These are phyloP conservation scores for Phytophthora palmivora DNA, from an alignment of 352 stramenopile genomes.

Conservation along the genomic window DNA sequence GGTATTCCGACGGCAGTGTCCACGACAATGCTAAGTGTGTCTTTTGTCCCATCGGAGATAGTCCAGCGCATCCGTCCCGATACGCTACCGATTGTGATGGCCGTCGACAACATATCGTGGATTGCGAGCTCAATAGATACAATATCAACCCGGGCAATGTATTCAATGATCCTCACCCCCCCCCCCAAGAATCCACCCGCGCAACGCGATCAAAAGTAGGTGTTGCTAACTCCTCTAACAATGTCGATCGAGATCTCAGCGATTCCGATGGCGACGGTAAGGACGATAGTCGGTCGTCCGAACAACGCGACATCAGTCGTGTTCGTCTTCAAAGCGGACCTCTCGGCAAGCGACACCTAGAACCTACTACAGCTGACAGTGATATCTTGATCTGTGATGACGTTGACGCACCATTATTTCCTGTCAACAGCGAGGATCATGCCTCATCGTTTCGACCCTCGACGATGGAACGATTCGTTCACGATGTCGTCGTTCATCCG, in stretches of 20 bases:
- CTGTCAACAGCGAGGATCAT: no score
- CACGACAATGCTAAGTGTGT: constrained; percentile 6
- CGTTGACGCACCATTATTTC: neutral
- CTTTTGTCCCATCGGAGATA: neutral
- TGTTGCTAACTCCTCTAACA: constrained; percentile 6
- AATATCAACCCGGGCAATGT: neutral
- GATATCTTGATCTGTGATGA: neutral
- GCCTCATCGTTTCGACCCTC: no score
- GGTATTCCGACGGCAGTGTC: neutral
- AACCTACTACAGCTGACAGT: no score
- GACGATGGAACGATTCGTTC: no score
- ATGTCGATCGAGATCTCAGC: neutral
- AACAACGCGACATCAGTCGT: neutral
- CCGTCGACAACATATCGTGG: constrained; percentile 5
- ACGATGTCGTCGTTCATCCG: no score
- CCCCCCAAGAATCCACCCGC: neutral
- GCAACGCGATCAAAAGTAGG: neutral
- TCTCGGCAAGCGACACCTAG: neutral
- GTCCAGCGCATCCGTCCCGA: constrained; percentile 3
- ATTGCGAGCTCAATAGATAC: neutral
- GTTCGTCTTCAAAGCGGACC: neutral
- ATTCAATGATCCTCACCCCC: neutral
- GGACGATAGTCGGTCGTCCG: neutral
- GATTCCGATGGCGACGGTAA: constrained; percentile 13
- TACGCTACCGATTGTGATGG: neutral